These are phyloP conservation scores for Cyberlindnera samutprakarnensis DNA, from an alignment of 805 yeast genomes.

Conservation along the genomic window DNA sequence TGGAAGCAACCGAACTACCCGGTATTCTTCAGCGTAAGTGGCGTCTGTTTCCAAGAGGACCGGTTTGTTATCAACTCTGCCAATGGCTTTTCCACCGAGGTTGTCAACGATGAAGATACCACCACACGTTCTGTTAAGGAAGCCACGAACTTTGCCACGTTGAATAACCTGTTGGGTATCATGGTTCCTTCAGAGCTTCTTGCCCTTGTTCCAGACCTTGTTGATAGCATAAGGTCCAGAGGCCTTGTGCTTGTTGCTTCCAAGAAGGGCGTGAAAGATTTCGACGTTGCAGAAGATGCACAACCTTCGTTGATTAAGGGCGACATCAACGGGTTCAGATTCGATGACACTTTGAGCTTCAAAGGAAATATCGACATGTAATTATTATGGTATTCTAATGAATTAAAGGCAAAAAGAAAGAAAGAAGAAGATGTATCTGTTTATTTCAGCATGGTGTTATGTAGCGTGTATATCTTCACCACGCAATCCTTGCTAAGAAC, in stretches of 20 bases:
- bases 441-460: no score
- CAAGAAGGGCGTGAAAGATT: conserved; percentile 26
- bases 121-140: conserved; percentile 68
- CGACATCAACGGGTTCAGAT: conserved; percentile 57
- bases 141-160: conserved; percentile 71
- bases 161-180: conserved; percentile 80
- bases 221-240: conserved; percentile 65
- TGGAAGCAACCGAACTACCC: conserved; percentile 99
- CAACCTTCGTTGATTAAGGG: conserved; percentile 6
- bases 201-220: conserved; percentile 64
- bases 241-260: conserved; percentile 83
- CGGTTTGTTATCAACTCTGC: conserved; percentile 32
- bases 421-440: no score
- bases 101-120: conserved; percentile 28
- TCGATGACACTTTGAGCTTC: conserved; percentile 56
- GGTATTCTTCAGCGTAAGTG: conserved; percentile 76
- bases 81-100: conserved; percentile 29
- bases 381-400: no score
- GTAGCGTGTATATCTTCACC: no score
- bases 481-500: conserved; percentile 32
- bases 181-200: conserved; percentile 68
- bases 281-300: conserved; percentile 8
- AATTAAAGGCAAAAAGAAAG: no score
- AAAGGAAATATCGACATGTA: conserved; percentile 50
- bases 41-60: conserved; percentile 36